Percentiles rank a stretch among this genome's conserved stretches.
Conservation (phyloP, 2,329 filamentous ascomycete species). For the Sphaerulina populicola region DNA sequence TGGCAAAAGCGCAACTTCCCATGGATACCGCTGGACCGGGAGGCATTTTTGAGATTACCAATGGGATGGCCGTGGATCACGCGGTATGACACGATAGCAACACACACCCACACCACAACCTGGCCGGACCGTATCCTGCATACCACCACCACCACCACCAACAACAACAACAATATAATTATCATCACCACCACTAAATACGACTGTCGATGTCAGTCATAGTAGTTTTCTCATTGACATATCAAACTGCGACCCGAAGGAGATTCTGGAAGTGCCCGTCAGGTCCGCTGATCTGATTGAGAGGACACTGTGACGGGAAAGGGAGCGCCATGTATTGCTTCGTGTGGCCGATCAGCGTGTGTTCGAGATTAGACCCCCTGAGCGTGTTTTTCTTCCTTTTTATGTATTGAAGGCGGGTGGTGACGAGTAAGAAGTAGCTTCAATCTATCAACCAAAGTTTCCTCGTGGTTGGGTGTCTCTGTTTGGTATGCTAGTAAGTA, state of each 20-base stretch:
- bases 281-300: background rate
- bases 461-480: background rate
- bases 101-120: background rate
- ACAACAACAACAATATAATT: background rate
- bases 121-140: background rate
- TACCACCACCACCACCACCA: background rate
- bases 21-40: constrained; percentile 4
- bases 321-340: background rate
- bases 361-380: background rate
- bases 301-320: background rate
- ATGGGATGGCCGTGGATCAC: background rate
- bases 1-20: background rate
- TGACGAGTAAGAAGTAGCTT: background rate
- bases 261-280: background rate
- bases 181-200: too few species aligned
- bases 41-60: background rate
- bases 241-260: background rate
- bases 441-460: background rate
- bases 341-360: background rate
- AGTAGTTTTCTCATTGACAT: background rate
- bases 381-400: background rate
- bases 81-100: background rate
- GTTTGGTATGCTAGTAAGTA: too few species aligned
- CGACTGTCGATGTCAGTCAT: background rate
- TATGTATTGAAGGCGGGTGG: background rate